A percentile compares a stretch with the other conserved stretches of the same genome.
Evolutionary conservation across 1,139 yeast genomes (phyloP).

Genomic region (Yamadazyma atmosphaerica): DNA sequence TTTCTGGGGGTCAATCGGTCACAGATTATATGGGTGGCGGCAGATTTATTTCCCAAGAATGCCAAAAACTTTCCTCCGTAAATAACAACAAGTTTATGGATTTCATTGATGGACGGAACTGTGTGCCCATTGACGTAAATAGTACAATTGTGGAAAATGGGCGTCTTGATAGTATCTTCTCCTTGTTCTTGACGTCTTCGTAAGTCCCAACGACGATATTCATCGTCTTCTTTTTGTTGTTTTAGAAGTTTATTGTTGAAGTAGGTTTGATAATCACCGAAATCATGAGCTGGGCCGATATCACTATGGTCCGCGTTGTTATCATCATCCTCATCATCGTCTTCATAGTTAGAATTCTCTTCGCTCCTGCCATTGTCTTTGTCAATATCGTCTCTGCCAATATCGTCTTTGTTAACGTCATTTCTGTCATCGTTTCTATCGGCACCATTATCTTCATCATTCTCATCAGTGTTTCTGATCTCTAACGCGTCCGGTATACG

Average conservation of each 20-base stretch:
- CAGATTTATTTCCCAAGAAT: slow-evolving; percentile 65
- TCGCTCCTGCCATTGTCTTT: slow-evolving; percentile 20
- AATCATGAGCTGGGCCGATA: slow-evolving; percentile 45
- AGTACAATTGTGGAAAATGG: slow-evolving; percentile 60
- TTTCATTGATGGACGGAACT: slow-evolving; percentile 66
- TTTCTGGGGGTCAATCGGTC: slow-evolving; percentile 78
- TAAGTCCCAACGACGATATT: slow-evolving; percentile 50
- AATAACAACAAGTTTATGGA: slow-evolving; percentile 68
- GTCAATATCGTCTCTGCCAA: slow-evolving; percentile 10
- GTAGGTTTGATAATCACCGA: slow-evolving; percentile 71
- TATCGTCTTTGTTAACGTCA: slow-evolving; percentile 14
- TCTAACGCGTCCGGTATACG: no score
- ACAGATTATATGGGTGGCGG: slow-evolving; percentile 85
- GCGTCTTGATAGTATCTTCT: slow-evolving; percentile 19
- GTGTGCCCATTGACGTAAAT: slow-evolving; percentile 89
- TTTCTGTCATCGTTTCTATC: slow-evolving; percentile 11
- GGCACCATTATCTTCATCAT: background rate
- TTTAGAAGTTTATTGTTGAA: slow-evolving; percentile 65
- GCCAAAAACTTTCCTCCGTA: slow-evolving; percentile 82
- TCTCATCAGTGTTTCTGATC: no score
- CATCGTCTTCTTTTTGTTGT: slow-evolving; percentile 67
- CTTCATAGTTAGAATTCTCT: slow-evolving; percentile 3
- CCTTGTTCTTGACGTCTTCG: slow-evolving; percentile 32
- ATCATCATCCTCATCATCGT: slow-evolving; percentile 10
- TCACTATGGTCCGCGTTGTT: slow-evolving; percentile 13